phyloP scores from a whole-genome alignment of 2,329 filamentous ascomycete species.

The Fusarium clavum region DNA sequence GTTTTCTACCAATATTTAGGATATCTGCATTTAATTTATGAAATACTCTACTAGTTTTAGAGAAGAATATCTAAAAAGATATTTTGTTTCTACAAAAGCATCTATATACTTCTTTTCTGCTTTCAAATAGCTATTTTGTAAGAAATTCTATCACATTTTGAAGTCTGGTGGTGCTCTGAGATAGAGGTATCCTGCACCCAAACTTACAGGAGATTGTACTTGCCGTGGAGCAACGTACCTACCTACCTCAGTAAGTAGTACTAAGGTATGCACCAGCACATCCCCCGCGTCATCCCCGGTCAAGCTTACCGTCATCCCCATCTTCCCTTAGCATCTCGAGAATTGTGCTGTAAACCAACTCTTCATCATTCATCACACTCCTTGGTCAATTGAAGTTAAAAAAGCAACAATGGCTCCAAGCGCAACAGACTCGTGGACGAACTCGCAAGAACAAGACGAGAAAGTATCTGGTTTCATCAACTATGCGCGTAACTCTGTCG shows the following conservation, averaged over 20 bases:
- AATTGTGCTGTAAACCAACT: neutral
- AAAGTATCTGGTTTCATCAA: slow-evolving; percentile 52
- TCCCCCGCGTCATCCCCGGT: slow-evolving; percentile 30
- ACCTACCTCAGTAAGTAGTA: neutral
- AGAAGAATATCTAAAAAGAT: no score
- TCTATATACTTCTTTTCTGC: no score
- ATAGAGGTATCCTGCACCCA: no score
- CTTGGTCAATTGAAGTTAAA: neutral
- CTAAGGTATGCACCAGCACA: slow-evolving; percentile 1
- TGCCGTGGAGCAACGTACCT: neutral
- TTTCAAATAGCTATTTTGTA: no score
- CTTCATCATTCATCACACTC: neutral
- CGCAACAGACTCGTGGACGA: slow-evolving; percentile 30
- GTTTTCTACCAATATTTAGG: no score
- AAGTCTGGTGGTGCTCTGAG: no score
- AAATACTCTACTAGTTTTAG: no score
- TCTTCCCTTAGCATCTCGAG: neutral
- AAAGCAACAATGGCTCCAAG: slow-evolving; percentile 22
- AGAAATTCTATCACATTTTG: no score
- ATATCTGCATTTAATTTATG: no score
- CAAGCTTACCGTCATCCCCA: slow-evolving; percentile 2
- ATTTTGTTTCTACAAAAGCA: no score
- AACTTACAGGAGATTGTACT: neutral
- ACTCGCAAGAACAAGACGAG: slow-evolving; percentile 50
- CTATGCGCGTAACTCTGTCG: slow-evolving; percentile 58